Evolutionary conservation across 2,329 filamentous ascomycete species (phyloP).

Genomic region (Camptophora hylomeconis): DNA sequence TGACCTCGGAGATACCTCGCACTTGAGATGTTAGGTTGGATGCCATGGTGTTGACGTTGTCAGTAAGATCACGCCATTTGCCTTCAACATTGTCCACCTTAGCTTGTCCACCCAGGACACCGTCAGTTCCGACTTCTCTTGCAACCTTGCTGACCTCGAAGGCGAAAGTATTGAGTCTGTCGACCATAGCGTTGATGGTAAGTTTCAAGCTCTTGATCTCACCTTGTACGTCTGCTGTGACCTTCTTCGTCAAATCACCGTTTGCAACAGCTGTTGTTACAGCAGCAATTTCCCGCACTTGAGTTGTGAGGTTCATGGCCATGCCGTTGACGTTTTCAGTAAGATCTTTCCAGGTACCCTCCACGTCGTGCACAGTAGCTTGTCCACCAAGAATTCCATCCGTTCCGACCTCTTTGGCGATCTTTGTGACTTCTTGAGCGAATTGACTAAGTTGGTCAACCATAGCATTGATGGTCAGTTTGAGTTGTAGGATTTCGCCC

Average conservation of each 20-base stretch:
- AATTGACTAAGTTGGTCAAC: slow-evolving; percentile 96
- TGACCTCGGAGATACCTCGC: slow-evolving; percentile 84
- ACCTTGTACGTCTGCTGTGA: slow-evolving; percentile 82
- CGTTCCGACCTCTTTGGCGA: slow-evolving; percentile 91
- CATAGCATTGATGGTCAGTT: slow-evolving; percentile 98
- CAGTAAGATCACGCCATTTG: slow-evolving; percentile 54
- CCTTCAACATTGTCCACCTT: slow-evolving; percentile 53
- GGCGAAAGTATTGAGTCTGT: slow-evolving; percentile 49
- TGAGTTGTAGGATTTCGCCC: slow-evolving; percentile 86
- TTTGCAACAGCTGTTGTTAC: slow-evolving; percentile 92
- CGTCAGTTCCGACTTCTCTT: slow-evolving; percentile 51
- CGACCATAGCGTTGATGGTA: slow-evolving; percentile 62
- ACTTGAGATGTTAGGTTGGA: slow-evolving; percentile 56
- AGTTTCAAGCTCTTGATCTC: slow-evolving; percentile 93
- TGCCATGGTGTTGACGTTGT: slow-evolving; percentile 57
- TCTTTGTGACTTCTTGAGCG: slow-evolving; percentile 89
- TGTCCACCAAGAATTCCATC: slow-evolving; percentile 90
- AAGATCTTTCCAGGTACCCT: slow-evolving; percentile 92
- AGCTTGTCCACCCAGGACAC: slow-evolving; percentile 50
- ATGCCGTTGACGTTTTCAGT: slow-evolving; percentile 96
- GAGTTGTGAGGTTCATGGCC: slow-evolving; percentile 95
- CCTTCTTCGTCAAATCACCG: slow-evolving; percentile 91
- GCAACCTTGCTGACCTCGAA: slow-evolving; percentile 55
- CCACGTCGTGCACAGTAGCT: slow-evolving; percentile 88
- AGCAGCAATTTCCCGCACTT: slow-evolving; percentile 93